phyloP scores from a whole-genome alignment of 352 stramenopile genomes.

The Aphanomyces euteiches region DNA sequence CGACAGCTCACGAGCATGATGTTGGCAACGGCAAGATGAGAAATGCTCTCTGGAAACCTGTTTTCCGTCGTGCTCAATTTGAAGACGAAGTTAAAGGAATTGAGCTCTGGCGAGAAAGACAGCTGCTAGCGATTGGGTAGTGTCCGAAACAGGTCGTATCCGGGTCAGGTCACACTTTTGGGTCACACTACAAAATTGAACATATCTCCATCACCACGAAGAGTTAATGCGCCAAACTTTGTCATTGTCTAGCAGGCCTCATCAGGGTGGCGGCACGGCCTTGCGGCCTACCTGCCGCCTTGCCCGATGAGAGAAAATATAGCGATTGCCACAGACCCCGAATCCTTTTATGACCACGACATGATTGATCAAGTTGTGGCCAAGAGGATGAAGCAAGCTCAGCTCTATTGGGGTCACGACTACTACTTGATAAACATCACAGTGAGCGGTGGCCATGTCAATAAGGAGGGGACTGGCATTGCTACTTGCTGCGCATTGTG shows the following conservation, averaged over 20 bases:
- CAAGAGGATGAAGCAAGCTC: conserved; percentile 52
- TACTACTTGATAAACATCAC: conserved; percentile 46
- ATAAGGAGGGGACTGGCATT: too few relatives aligned
- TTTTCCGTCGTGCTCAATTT: conserved; percentile 68
- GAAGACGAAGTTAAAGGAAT: conserved; percentile 64
- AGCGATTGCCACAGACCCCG: neutral
- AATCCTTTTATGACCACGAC: neutral
- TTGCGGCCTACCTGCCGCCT: too few relatives aligned
- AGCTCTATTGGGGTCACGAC: conserved; percentile 56
- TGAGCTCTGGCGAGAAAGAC: conserved; percentile 59
- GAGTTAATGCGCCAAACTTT: too few relatives aligned
- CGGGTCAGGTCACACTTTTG: too few relatives aligned
- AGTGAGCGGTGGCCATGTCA: too few relatives aligned
- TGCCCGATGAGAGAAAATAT: too few relatives aligned
- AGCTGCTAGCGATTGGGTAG: conserved; percentile 36
- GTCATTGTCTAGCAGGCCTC: too few relatives aligned
- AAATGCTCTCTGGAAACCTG: conserved; percentile 50
- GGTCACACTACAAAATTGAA: too few relatives aligned
- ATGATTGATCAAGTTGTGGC: neutral
- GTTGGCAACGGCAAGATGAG: conserved; percentile 22
- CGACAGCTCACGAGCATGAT: conserved; percentile 50
- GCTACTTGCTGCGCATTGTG: too few relatives aligned
- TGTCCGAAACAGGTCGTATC: too few relatives aligned
- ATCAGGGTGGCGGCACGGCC: too few relatives aligned
- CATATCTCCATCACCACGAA: too few relatives aligned